Conservation (phyloP, 352 stramenopile genomes). For the Thalassiosira hispida region DNA sequence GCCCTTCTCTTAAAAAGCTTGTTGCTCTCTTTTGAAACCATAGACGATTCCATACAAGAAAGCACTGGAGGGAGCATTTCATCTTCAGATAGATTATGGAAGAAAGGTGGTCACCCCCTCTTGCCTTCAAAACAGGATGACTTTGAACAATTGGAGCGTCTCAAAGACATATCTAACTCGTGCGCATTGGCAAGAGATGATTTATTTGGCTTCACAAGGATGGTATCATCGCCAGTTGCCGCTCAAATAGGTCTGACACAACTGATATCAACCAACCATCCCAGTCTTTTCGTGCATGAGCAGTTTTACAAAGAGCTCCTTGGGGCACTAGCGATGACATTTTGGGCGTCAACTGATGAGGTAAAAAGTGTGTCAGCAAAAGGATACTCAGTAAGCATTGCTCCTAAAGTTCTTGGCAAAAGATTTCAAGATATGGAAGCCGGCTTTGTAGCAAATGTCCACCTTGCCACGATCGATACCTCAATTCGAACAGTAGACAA, state of each 20-base stretch:
- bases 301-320: conserved; percentile 79
- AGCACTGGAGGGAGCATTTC: conserved; percentile 56
- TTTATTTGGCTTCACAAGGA: conserved; percentile 55
- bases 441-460: conserved; percentile 57
- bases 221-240: conserved; percentile 44
- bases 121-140: conserved; percentile 68
- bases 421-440: conserved; percentile 47
- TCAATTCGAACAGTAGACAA: conserved; percentile 78
- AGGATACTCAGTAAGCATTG: conserved; percentile 33
- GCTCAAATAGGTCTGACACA: conserved; percentile 58
- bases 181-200: conserved; percentile 57
- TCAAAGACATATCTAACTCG: conserved; percentile 53
- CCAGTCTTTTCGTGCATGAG: conserved; percentile 69
- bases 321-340: conserved; percentile 81
- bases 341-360: conserved; percentile 84
- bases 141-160: conserved; percentile 63
- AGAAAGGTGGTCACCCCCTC: conserved; percentile 89
- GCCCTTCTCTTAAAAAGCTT: conserved; percentile 47
- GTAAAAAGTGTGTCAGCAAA: conserved; percentile 42
- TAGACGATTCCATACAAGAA: conserved; percentile 72
- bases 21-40: conserved; percentile 57
- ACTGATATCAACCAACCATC: conserved; percentile 71
- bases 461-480: conserved; percentile 68
- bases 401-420: conserved; percentile 46
- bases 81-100: conserved; percentile 90